phyloP scores from a whole-genome alignment of 352 stramenopile genomes.

The Phytophthora parvispora region DNA sequence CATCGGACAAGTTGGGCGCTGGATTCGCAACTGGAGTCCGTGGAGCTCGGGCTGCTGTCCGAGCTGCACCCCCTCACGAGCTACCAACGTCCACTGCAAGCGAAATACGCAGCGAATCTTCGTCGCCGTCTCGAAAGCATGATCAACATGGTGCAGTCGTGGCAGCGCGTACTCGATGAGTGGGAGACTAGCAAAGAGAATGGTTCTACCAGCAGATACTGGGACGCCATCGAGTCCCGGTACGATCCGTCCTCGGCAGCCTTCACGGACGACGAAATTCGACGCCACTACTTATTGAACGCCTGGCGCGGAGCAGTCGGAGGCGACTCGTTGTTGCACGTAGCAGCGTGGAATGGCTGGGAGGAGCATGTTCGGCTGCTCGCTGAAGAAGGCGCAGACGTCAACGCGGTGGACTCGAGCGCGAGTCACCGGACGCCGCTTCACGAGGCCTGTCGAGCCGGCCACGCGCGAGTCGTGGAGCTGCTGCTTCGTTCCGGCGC shows the following conservation, averaged over 20 bases:
- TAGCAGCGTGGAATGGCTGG: constrained; percentile 57
- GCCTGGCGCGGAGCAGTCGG: constrained; percentile 24
- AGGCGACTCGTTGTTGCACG: constrained; percentile 67
- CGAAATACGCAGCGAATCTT: constrained; percentile 47
- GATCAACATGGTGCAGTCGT: constrained; percentile 27
- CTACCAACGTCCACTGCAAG: constrained; percentile 37
- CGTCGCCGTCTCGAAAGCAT: constrained; percentile 36
- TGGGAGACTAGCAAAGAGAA: constrained; percentile 6
- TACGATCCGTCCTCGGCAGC: constrained; percentile 7
- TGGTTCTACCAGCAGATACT: constrained; percentile 25
- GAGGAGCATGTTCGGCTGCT: constrained; percentile 38
- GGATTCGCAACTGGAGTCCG: constrained; percentile 41
- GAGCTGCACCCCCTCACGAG: constrained; percentile 26
- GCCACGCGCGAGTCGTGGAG: constrained; percentile 44
- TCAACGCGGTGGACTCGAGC: constrained; percentile 63
- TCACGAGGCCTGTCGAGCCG: constrained; percentile 66
- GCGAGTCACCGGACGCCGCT: constrained; percentile 54
- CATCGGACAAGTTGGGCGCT: constrained; percentile 20
- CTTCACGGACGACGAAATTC: constrained; percentile 9
- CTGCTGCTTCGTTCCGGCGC: constrained; percentile 55
- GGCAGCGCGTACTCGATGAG: constrained; percentile 39
- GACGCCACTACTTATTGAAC: constrained; percentile 32
- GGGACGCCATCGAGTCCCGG: constrained; percentile 23
- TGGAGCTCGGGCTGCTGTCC: constrained; percentile 44
- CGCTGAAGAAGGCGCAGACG: constrained; percentile 40